A percentile compares a stretch with the other conserved stretches of the same genome.
Evolutionary conservation across 257 asterid genomes (phyloP).

Genomic region (Coffea canephora): DNA sequence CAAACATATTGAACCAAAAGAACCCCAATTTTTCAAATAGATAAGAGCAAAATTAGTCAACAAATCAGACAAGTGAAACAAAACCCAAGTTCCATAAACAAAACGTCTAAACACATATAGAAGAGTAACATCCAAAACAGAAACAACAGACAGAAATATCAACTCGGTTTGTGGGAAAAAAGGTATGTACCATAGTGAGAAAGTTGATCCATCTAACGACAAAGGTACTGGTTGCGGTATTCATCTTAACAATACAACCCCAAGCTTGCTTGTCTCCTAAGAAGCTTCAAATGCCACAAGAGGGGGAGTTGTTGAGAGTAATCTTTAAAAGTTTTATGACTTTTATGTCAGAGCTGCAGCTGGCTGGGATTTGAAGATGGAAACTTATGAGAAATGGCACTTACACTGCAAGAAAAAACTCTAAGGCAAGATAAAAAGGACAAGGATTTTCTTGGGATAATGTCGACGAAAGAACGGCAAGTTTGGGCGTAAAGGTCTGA

Average conservation of each 20-base stretch:
- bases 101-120: neutral
- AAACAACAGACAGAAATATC: neutral
- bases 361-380: conserved; percentile 7
- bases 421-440: neutral
- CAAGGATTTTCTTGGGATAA: neutral
- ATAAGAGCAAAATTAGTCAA: neutral
- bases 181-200: conserved; percentile 61
- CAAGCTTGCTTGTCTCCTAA: neutral
- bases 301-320: conserved; percentile 5
- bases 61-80: neutral
- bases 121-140: neutral
- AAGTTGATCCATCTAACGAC: conserved; percentile 85
- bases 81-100: neutral
- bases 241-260: conserved; percentile 33
- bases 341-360: neutral
- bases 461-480: neutral
- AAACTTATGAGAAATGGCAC: conserved; percentile 20
- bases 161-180: neutral
- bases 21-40: neutral
- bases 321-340: neutral
- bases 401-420: conserved; percentile 15
- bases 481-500: neutral
- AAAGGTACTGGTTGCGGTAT: conserved; percentile 75
- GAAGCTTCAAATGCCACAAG: conserved; percentile 15
- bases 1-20: conserved; percentile 4